Conservation (phyloP, 1,284 basidiomycete genomes). For the Grifola frondosa region DNA sequence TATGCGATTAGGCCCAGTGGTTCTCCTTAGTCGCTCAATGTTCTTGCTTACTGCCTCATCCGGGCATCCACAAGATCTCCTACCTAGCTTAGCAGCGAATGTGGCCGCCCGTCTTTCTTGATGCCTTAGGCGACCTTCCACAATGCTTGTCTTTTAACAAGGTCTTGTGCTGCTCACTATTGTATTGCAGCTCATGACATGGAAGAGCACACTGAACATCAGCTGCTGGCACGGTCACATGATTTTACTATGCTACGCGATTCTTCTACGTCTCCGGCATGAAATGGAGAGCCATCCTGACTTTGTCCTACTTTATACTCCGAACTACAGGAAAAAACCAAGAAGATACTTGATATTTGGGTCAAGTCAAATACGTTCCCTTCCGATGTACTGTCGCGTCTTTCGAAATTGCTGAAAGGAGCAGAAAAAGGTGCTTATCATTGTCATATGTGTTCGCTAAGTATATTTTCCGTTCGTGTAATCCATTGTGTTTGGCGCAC, state of each 20-base stretch:
- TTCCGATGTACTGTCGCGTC: constrained; percentile 60
- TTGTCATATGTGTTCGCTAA: constrained; percentile 70
- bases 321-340: constrained; percentile 81
- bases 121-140: too few relatives aligned
- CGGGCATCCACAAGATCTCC: too few relatives aligned
- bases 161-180: too few relatives aligned
- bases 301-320: constrained; percentile 33
- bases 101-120: too few relatives aligned
- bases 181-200: too few relatives aligned
- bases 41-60: too few relatives aligned
- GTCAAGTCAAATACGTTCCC: constrained; percentile 85
- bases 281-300: constrained; percentile 39
- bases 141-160: too few relatives aligned
- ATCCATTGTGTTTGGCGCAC: constrained; percentile 50
- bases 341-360: constrained; percentile 96
- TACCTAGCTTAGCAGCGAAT: neutral
- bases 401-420: constrained; percentile 64
- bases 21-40: too few relatives aligned
- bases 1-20: too few relatives aligned
- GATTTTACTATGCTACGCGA: constrained; percentile 13
- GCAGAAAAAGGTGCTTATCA: constrained; percentile 80
- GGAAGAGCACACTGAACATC: too few relatives aligned
- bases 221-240: constrained; percentile 21
- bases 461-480: constrained; percentile 67
- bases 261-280: neutral